Evolutionary conservation across 2,329 filamentous ascomycete species (phyloP).

Genomic region (Bipolaris bicolor): DNA sequence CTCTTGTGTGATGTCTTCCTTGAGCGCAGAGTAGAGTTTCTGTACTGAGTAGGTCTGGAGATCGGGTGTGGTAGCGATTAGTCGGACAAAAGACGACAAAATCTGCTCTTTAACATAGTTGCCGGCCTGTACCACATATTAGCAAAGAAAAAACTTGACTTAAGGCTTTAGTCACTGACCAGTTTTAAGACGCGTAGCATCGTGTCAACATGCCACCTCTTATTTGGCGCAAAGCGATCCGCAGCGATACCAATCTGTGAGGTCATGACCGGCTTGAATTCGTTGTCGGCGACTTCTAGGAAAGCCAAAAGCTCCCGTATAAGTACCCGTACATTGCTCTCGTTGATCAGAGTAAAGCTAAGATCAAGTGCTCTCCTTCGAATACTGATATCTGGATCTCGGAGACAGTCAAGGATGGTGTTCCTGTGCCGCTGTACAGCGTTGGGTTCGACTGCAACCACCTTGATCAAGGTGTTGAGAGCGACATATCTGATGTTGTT

Average conservation of each 20-base stretch:
- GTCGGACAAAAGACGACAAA: constrained; percentile 90
- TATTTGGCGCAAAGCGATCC: constrained; percentile 94
- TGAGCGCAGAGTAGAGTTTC: constrained; percentile 87
- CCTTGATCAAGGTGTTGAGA: constrained; percentile 95
- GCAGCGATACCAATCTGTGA: constrained; percentile 97
- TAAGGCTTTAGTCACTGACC: constrained; percentile 28
- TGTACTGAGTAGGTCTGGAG: constrained; percentile 96
- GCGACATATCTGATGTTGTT: constrained; percentile 99
- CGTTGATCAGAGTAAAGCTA: constrained; percentile 97
- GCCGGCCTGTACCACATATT: constrained; percentile 63
- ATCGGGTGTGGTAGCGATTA: constrained; percentile 93
- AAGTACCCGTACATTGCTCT: constrained; percentile 90
- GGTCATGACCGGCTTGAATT: constrained; percentile 99
- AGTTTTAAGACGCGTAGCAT: constrained; percentile 93
- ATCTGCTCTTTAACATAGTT: constrained; percentile 99
- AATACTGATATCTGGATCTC: constrained; percentile 98
- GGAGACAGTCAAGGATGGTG: constrained; percentile 93
- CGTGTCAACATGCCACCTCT: constrained; percentile 97
- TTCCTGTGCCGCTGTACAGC: constrained; percentile 96
- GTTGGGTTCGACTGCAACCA: constrained; percentile 96
- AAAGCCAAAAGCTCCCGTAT: constrained; percentile 94
- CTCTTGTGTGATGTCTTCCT: constrained; percentile 97
- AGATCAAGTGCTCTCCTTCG: constrained; percentile 92
- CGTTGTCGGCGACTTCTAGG: constrained; percentile 94
- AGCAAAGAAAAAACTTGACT: constrained; percentile 7